phyloP scores from a whole-genome alignment of 345 rosid species.

The Adansonia digitata region DNA sequence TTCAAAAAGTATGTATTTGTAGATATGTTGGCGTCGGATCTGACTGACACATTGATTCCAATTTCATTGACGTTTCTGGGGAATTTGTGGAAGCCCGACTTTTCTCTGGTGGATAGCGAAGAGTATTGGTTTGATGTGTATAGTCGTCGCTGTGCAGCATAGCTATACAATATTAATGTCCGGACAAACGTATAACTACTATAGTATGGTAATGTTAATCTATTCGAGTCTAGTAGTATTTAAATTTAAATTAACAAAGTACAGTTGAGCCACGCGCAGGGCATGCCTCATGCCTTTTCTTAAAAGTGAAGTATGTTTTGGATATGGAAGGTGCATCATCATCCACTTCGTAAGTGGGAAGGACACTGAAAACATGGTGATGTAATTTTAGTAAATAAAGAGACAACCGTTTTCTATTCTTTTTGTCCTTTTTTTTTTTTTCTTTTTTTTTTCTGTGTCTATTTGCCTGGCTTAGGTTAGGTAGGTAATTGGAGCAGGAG shows the following conservation, averaged over 20 bases:
- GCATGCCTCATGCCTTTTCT: background rate
- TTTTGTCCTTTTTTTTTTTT: background rate
- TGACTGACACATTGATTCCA: background rate
- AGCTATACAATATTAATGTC: background rate
- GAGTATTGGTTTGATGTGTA: background rate
- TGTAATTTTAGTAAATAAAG: background rate
- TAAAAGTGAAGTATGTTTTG: background rate
- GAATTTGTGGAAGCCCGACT: background rate
- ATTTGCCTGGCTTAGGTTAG: too few relatives aligned
- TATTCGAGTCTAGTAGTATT: background rate
- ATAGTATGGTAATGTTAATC: background rate
- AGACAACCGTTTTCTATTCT: background rate
- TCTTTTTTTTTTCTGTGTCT: background rate
- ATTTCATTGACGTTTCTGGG: background rate
- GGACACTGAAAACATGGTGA: background rate
- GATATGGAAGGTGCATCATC: background rate
- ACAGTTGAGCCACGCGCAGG: background rate
- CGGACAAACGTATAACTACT: background rate
- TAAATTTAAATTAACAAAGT: background rate
- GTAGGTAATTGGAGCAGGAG: too few relatives aligned
- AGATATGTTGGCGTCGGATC: background rate
- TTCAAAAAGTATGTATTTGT: background rate
- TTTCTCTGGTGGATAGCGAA: background rate
- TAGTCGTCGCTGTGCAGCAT: background rate
- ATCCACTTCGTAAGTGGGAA: constrained; percentile 8